Percentiles rank a stretch among this genome's conserved stretches.
These are phyloP conservation scores for Xylaria sp. DNA, from an alignment of 495 filamentous ascomycete species.

Conservation along the genomic window DNA sequence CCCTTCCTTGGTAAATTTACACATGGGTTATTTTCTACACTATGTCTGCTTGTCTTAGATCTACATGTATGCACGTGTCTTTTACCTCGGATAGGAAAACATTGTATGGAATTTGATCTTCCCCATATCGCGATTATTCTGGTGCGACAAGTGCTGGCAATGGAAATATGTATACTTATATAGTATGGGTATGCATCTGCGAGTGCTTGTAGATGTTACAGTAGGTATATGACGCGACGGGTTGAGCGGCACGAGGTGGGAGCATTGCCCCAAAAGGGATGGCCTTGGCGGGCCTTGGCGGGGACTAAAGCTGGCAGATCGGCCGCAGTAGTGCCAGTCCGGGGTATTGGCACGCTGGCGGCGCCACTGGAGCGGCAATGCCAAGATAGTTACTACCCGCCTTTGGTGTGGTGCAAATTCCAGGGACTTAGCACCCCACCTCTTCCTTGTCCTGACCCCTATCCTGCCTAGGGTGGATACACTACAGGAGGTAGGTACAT, in stretches of 20 bases:
- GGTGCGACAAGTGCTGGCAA: not conserved
- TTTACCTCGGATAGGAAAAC: not conserved
- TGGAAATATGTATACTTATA: not conserved
- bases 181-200: too few relatives aligned
- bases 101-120: not conserved
- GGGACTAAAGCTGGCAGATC: not conserved
- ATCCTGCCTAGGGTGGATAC: not conserved
- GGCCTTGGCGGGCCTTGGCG: constrained; percentile 18
- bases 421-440: not conserved
- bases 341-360: constrained; percentile 8
- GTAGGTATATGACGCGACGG: constrained; percentile 3
- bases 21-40: not conserved
- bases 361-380: not conserved
- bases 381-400: not conserved
- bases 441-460: not conserved
- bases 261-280: constrained; percentile 11
- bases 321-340: constrained; percentile 2
- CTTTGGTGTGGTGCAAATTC: not conserved
- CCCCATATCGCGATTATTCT: not conserved
- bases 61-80: not conserved
- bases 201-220: not conserved
- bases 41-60: not conserved
- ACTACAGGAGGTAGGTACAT: not conserved
- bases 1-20: not conserved
- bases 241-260: constrained; percentile 4